These are phyloP conservation scores for Mycena pura DNA, from an alignment of 768 basidiomycete species.

Conservation along the genomic window DNA sequence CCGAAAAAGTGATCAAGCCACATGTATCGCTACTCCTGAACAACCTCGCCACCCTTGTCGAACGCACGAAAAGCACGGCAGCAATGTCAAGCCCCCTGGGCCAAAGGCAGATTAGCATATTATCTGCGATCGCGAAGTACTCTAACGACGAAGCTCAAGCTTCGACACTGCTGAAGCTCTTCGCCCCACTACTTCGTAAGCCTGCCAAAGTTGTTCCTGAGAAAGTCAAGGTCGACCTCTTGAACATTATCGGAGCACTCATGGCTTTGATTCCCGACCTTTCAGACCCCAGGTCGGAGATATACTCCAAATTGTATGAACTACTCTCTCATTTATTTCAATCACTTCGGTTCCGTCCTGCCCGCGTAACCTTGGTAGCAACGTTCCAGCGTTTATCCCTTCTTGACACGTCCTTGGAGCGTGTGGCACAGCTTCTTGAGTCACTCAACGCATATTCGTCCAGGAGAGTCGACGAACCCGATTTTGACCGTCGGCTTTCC, in stretches of 20 bases:
- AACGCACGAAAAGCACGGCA: slow-evolving; percentile 59
- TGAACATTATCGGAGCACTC: slow-evolving; percentile 71
- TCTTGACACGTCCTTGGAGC: slow-evolving; percentile 53
- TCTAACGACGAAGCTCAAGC: slow-evolving; percentile 76
- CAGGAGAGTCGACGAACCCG: slow-evolving; percentile 87
- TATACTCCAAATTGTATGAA: slow-evolving; percentile 62
- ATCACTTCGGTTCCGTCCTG: slow-evolving; percentile 70
- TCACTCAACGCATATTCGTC: slow-evolving; percentile 86
- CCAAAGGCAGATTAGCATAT: slow-evolving; percentile 81
- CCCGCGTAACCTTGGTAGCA: slow-evolving; percentile 71
- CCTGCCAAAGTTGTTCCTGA: slow-evolving; percentile 81
- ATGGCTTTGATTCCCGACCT: slow-evolving; percentile 74
- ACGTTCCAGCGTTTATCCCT: slow-evolving; percentile 61
- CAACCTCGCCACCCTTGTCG: slow-evolving; percentile 74
- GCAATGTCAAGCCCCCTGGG: slow-evolving; percentile 67
- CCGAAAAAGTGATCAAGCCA: slow-evolving; percentile 65
- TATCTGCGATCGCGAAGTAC: slow-evolving; percentile 81
- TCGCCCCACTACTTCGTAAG: slow-evolving; percentile 81
- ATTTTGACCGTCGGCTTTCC: slow-evolving; percentile 83
- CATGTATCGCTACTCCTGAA: slow-evolving; percentile 74
- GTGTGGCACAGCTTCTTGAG: slow-evolving; percentile 61
- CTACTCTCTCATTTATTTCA: slow-evolving; percentile 83
- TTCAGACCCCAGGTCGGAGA: slow-evolving; percentile 46
- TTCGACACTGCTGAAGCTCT: slow-evolving; percentile 69
- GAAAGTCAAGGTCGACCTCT: slow-evolving; percentile 82